phyloP scores from a whole-genome alignment of 2,329 filamentous ascomycete genomes.

The Chaetomium globosum region DNA sequence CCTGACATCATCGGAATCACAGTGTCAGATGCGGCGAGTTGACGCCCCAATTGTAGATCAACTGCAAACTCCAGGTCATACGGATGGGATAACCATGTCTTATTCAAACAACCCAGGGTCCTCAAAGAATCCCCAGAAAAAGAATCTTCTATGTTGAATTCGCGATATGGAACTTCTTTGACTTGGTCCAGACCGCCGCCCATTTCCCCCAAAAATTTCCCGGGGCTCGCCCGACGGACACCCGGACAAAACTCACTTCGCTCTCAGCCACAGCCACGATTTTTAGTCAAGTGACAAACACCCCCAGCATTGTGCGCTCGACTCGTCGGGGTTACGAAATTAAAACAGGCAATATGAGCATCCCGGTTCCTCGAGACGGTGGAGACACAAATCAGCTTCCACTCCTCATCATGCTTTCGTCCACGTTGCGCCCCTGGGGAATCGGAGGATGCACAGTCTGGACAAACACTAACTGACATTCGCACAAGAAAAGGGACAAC shows the following conservation, averaged over 20 bases:
- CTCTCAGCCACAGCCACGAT: constrained; percentile 6
- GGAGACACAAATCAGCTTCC: constrained; percentile 7
- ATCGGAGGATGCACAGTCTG: neutral
- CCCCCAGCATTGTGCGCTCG: constrained; percentile 16
- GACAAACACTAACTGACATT: no score
- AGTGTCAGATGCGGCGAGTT: neutral
- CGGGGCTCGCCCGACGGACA: neutral
- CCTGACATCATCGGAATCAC: constrained; percentile 23
- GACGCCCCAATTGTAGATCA: neutral
- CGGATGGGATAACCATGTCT: neutral
- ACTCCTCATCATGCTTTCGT: neutral
- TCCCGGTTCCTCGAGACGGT: constrained; percentile 2
- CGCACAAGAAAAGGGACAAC: neutral
- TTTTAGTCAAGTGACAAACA: constrained; percentile 35
- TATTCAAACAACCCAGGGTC: constrained; percentile 8
- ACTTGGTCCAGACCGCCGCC: neutral
- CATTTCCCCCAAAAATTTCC: neutral
- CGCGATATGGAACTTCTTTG: neutral
- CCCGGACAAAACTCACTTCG: neutral
- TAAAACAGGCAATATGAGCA: constrained; percentile 29
- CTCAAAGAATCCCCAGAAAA: neutral
- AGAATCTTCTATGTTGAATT: neutral
- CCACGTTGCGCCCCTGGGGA: neutral
- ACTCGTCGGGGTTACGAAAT: constrained; percentile 17
- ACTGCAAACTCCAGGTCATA: neutral